A percentile compares a stretch with the other conserved stretches of the same genome.
These are phyloP conservation scores for Polyplosphaeria fusca DNA, from an alignment of 495 filamentous ascomycete species.

Conservation along the genomic window DNA sequence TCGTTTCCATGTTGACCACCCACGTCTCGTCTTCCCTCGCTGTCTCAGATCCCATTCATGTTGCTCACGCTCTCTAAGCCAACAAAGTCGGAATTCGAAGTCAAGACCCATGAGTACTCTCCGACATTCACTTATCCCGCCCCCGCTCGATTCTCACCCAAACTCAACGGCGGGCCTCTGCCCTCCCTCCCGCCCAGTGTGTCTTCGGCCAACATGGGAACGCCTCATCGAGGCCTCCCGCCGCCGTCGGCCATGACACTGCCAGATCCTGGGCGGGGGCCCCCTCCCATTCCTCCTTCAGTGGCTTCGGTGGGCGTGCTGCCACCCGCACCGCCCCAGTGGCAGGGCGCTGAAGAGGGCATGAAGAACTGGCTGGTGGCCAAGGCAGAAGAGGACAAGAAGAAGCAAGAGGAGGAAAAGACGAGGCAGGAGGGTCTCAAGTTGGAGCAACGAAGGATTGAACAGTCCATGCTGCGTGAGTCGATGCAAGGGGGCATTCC, in stretches of 20 bases:
- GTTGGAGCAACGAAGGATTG: conserved; percentile 78
- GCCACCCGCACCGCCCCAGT: conserved; percentile 67
- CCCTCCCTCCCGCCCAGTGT: conserved; percentile 43
- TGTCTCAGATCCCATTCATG: conserved; percentile 44
- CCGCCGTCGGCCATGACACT: conserved; percentile 70
- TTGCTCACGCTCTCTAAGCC: conserved; percentile 70
- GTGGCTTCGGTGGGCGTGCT: conserved; percentile 47
- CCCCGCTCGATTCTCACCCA: conserved; percentile 59
- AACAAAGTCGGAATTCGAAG: conserved; percentile 56
- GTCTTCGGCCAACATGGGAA: conserved; percentile 57
- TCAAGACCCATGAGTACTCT: conserved; percentile 64
- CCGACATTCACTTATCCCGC: conserved; percentile 57
- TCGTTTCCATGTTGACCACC: conserved; percentile 25
- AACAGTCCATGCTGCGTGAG: conserved; percentile 79
- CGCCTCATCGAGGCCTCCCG: conserved; percentile 72
- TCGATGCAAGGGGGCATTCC: conserved; percentile 78
- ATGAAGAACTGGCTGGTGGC: conserved; percentile 79
- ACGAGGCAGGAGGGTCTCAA: conserved; percentile 85
- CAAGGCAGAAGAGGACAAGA: conserved; percentile 80
- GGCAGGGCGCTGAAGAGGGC: conserved; percentile 72
- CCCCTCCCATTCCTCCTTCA: conserved; percentile 18
- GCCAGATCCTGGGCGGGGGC: conserved; percentile 38
- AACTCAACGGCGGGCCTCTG: conserved; percentile 51
- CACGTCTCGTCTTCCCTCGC: conserved; percentile 4
- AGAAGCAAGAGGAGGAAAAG: conserved; percentile 84